Conservation (phyloP, 2,329 filamentous ascomycete genomes). For the Xylaria sp. region DNA sequence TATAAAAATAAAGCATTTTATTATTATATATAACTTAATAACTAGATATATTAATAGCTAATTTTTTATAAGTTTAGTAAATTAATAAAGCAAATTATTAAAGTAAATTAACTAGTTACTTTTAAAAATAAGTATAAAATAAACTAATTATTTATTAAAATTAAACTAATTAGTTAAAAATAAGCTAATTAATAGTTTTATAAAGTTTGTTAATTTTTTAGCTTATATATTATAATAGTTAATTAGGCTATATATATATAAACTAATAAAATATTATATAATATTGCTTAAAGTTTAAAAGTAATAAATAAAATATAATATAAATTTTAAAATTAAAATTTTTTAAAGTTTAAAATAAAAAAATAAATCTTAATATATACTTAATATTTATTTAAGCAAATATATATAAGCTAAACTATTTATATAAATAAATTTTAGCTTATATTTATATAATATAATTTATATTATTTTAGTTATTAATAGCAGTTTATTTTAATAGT, state of each 20-base stretch:
- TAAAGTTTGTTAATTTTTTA: not conserved
- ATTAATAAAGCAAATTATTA: no score
- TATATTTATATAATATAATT: no score
- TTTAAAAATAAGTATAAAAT: no score
- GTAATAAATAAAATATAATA: not conserved
- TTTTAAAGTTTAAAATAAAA: not conserved
- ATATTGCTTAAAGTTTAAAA: not conserved
- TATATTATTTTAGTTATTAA: no score
- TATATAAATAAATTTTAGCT: not conserved
- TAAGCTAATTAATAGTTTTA: no score
- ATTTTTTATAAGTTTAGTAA: no score
- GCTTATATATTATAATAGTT: not conserved
- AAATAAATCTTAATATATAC: not conserved
- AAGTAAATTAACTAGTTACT: no score
- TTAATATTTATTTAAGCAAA: not conserved
- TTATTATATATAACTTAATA: no score
- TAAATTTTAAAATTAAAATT: not conserved
- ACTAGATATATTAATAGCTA: no score
- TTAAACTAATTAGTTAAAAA: no score
- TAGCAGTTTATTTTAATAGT: not conserved
- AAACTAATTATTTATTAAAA: no score
- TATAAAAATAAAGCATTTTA: no score
- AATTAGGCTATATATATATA: not conserved
- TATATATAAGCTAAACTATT: not conserved
- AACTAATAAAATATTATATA: not conserved